Evolutionary conservation across 2,329 filamentous ascomycete species (phyloP), one percentile per base, ranked within the genome.

Genomic region (Monilinia fructigena): DNA sequence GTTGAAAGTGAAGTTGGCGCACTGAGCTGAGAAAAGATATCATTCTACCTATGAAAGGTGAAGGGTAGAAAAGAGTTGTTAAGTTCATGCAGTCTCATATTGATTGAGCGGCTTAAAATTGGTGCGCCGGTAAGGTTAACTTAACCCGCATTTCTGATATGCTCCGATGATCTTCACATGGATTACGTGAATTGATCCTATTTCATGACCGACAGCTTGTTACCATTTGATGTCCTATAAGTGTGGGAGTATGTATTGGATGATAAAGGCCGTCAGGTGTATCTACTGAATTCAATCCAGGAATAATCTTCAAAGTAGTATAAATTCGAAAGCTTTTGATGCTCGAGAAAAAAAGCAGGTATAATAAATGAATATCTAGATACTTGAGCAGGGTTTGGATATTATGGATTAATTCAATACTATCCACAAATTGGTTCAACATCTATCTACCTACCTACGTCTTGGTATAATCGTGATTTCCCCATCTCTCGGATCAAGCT

Each of bases 401-500:
- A 38, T 28, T 31, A 5, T 4, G 11, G 2, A 11, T 55, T 16
- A 7, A 42, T 26, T 42, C 8, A 26, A 23, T n/a, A 2, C 52
- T 16, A 38, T 47, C 3, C 18, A 5, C 31, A n/a, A n/a, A 38
- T 16, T 16, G 1, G 4, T 60, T 48, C 12, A 48, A 8, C 40
- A 48, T 18, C 11, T 59, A 16, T n/a, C 26, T 16, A 54, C 14
- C n/a, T 62, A 63, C n/a, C 48, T 54, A 8, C 7, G 48, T n/a
- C 55, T 42, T 8, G 69, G 68, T 42, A 73, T 56, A 35, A 74
- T 72, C 31, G 65, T 70, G 35, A 75, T 71, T 59, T 73, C 70
- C 35, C 74, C 74, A 64, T 74, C 70, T 66, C 73, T 66, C 4
- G 74, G 70, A 67, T 75, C 68, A 54, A 74, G 45, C 20, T 65